These are phyloP conservation scores for Pichia sp. DNA, from an alignment of 1,139 yeast species.

Conservation along the genomic window DNA sequence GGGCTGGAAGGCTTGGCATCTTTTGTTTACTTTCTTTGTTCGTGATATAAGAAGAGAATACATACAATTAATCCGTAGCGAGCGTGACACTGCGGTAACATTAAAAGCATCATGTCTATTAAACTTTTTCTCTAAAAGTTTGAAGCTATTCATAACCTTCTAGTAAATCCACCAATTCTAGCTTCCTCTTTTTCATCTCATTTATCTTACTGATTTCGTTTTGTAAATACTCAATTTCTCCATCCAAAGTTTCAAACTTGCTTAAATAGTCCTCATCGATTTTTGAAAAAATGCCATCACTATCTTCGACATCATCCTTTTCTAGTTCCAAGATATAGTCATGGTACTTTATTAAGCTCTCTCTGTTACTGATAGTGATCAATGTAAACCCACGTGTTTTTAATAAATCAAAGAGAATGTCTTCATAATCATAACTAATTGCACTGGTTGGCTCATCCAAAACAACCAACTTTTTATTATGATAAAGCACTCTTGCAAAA, in stretches of 20 bases:
- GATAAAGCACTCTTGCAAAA: conserved; percentile 82
- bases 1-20: no score
- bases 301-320: conserved; percentile 48
- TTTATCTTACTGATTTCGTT: conserved; percentile 49
- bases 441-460: conserved; percentile 94
- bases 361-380: conserved; percentile 82
- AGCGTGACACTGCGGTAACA: no score
- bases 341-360: conserved; percentile 81
- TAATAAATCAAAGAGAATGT: conserved; percentile 73
- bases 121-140: not conserved
- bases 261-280: conserved; percentile 32
- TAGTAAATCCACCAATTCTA: conserved; percentile 32
- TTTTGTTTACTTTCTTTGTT: no score
- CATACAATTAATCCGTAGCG: no score
- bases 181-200: conserved; percentile 49
- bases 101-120: no score
- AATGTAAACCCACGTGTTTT: conserved; percentile 69
- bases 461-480: conserved; percentile 75
- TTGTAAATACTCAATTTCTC: conserved; percentile 60
- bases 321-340: conserved; percentile 62
- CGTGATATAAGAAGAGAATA: no score
- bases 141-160: conserved; percentile 31
- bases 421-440: conserved; percentile 88
- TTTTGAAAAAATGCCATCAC: conserved; percentile 34
- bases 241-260: conserved; percentile 42